These are phyloP conservation scores for Monilinia vaccinii-corymbosi DNA, from an alignment of 2,329 filamentous ascomycete species.

Conservation along the genomic window DNA sequence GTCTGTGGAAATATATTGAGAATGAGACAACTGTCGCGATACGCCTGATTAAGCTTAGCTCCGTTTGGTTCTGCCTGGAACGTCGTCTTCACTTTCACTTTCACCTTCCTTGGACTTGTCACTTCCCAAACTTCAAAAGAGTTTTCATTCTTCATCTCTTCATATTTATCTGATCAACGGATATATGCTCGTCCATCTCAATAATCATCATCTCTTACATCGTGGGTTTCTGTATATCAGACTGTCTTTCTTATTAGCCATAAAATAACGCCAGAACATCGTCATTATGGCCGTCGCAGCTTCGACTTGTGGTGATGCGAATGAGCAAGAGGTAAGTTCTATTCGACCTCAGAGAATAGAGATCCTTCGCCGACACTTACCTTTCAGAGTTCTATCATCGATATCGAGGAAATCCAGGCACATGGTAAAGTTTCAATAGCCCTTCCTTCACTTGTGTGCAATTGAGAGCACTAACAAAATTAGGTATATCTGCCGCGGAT, in stretches of 20 bases:
- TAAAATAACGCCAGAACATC: neutral
- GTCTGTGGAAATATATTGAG: neutral
- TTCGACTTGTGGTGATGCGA: slow-evolving; percentile 8
- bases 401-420: slow-evolving; percentile 57
- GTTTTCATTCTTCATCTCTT: neutral
- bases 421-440: slow-evolving; percentile 39
- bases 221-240: neutral
- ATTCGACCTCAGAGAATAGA: too few relatives aligned
- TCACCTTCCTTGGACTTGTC: neutral
- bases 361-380: neutral
- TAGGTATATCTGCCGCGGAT: slow-evolving; percentile 54
- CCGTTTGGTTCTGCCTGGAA: neutral
- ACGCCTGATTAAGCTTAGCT: neutral
- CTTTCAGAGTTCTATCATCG: slow-evolving; percentile 40
- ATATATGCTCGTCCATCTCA: neutral
- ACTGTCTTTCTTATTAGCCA: neutral
- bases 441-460: neutral
- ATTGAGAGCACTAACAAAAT: slow-evolving; percentile 9
- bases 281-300: slow-evolving; percentile 4
- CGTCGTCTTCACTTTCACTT: too few relatives aligned
- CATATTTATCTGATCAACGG: neutral
- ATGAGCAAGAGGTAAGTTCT: slow-evolving; percentile 2
- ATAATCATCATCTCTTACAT: neutral
- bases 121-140: neutral
- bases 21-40: neutral